phyloP scores from a whole-genome alignment of 495 filamentous ascomycete species.

The Aspergillus cavernicola region DNA sequence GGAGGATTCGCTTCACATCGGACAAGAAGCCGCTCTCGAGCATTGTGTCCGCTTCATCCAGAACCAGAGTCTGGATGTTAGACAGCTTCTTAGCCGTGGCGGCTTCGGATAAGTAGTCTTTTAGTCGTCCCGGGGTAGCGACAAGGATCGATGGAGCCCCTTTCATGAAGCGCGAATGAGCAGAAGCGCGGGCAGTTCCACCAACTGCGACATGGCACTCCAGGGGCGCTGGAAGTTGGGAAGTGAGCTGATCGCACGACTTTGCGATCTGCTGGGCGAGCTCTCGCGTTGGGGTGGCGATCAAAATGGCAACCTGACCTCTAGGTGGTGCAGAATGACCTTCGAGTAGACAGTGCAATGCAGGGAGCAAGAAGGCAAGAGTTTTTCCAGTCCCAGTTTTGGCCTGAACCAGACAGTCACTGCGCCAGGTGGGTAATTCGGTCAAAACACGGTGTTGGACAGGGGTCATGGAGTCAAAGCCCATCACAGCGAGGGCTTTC shows the following conservation, averaged over 20 bases:
- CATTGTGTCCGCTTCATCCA: constrained; percentile 68
- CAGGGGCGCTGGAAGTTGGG: constrained; percentile 33
- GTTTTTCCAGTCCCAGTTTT: constrained; percentile 88
- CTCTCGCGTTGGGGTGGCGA: constrained; percentile 64
- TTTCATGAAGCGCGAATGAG: constrained; percentile 43
- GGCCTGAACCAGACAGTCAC: constrained; percentile 65
- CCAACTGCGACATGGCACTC: constrained; percentile 53
- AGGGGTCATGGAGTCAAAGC: constrained; percentile 49
- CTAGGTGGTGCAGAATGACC: constrained; percentile 21
- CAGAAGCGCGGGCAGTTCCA: constrained; percentile 47
- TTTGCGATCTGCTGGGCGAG: constrained; percentile 64
- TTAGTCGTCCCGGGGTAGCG: constrained; percentile 60
- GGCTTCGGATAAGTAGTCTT: constrained; percentile 55
- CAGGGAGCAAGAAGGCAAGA: constrained; percentile 73
- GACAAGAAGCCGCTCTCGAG: constrained; percentile 55
- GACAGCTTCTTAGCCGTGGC: constrained; percentile 38
- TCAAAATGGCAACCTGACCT: constrained; percentile 56
- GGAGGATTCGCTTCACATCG: not conserved
- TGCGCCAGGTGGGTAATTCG: constrained; percentile 46
- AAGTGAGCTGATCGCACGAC: constrained; percentile 50
- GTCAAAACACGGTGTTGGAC: constrained; percentile 54
- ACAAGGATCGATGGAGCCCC: constrained; percentile 53
- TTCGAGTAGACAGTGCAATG: constrained; percentile 61
- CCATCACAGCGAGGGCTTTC: constrained; percentile 42
- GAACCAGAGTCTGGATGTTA: constrained; percentile 54